These are phyloP conservation scores for Desmodesmus armatus DNA, from an alignment of 139 green algal genomes.

Conservation along the genomic window DNA sequence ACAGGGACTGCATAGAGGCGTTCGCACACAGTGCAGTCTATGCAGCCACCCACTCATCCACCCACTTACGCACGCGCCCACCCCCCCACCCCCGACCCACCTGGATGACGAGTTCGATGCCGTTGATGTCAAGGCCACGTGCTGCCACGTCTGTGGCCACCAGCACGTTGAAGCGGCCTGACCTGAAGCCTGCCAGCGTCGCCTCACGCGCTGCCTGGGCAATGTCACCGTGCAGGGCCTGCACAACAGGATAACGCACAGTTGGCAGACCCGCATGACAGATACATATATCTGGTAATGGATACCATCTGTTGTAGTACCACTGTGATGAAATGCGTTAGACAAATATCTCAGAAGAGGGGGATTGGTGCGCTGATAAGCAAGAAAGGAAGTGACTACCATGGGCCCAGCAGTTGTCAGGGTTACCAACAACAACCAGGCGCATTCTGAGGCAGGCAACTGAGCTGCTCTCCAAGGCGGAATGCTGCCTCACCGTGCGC, in stretches of 20 bases:
- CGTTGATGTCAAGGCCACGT: slow-evolving; percentile 95
- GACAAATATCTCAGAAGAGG: too few relatives aligned
- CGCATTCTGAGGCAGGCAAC: not conserved
- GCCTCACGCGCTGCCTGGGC: slow-evolving; percentile 82
- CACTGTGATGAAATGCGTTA: not conserved
- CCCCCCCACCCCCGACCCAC: not conserved
- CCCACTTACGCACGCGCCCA: not conserved
- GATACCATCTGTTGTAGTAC: too few relatives aligned
- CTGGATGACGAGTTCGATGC: slow-evolving; percentile 93
- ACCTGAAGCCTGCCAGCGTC: slow-evolving; percentile 87
- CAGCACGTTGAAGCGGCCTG: slow-evolving; percentile 91
- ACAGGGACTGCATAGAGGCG: too few relatives aligned
- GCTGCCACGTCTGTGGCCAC: slow-evolving; percentile 99
- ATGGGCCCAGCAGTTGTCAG: too few relatives aligned
- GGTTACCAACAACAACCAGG: not conserved
- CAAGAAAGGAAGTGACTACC: too few relatives aligned
- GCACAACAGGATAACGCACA: slow-evolving; percentile 39
- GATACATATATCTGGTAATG: too few relatives aligned
- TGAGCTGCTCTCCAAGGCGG: not conserved
- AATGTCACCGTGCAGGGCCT: slow-evolving; percentile 96
- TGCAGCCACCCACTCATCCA: too few relatives aligned
- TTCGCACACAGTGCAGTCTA: too few relatives aligned
- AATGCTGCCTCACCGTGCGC: slow-evolving; percentile 32
- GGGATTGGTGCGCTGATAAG: too few relatives aligned
- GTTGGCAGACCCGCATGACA: too few relatives aligned